These are phyloP conservation scores for Abortiporus biennis DNA, from an alignment of 1,284 basidiomycete species.

Conservation along the genomic window DNA sequence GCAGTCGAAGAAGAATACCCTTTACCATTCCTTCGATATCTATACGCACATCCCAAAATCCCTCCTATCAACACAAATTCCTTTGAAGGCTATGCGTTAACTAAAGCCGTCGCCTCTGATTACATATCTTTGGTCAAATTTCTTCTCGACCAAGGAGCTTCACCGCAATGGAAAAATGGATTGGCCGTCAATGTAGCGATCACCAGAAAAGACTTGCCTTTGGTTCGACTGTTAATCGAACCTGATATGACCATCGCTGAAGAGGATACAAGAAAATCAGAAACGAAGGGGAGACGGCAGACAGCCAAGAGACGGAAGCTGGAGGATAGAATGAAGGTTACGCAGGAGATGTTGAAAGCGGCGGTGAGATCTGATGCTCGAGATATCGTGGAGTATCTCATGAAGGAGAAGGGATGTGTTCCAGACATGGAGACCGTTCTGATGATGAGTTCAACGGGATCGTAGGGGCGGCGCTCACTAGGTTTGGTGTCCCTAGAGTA, in stretches of 20 bases:
- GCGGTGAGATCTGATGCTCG: constrained; percentile 59
- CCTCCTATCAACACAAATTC: constrained; percentile 47
- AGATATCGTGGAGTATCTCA: constrained; percentile 71
- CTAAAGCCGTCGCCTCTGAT: constrained; percentile 62
- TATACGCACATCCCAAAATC: constrained; percentile 39
- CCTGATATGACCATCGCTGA: constrained; percentile 24
- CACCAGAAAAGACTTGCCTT: constrained; percentile 52
- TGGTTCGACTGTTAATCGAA: constrained; percentile 76
- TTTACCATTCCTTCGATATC: constrained; percentile 53
- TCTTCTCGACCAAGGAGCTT: constrained; percentile 67
- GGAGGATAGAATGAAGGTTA: constrained; percentile 54
- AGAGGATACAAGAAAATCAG: background rate
- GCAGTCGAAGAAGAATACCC: constrained; percentile 32
- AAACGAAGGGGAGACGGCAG: constrained; percentile 7
- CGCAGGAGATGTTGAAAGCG: constrained; percentile 50
- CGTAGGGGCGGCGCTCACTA: too few species aligned
- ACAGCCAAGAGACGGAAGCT: constrained; percentile 45
- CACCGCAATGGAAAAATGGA: constrained; percentile 51
- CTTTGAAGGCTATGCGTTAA: constrained; percentile 73
- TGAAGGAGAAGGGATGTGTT: constrained; percentile 68
- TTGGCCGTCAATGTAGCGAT: constrained; percentile 76
- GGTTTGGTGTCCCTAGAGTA: too few species aligned
- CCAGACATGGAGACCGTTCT: constrained; percentile 65
- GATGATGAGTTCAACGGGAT: too few species aligned
- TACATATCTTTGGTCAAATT: constrained; percentile 62